Base-by-base conservation (phyloP, 2,329 filamentous ascomycete species). In the Talaromyces atroroseus region DNA sequence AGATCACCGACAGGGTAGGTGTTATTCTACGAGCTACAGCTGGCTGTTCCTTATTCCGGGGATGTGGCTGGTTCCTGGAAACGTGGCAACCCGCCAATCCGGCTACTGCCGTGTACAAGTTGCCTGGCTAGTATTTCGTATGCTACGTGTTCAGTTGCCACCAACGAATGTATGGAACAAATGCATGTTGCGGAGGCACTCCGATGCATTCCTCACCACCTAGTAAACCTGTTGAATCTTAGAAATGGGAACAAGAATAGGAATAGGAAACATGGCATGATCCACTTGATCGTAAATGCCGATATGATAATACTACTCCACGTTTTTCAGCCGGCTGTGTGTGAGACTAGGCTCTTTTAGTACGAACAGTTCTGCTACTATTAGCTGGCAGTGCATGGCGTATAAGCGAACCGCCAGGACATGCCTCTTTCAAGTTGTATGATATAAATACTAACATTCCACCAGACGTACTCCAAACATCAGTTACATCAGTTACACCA, bases 1-100 rank as follows among this genome's bases (percentile, higher is more conserved):
- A 38, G 51, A 47, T 53, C 51, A 42, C 45, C 45, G 7, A 49
- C 44, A 29, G 32, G 52, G 36, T 44, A 32, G 29, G 38, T 34
- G 47, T 40, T 34, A 23, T 49, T 49, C 26, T 49, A 49, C 12
- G 14, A 29, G 26, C 26, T 26, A 26, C 24, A 26, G 24, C 24
- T 26, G 24, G 50, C 44, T 54, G 38, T 10, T 14, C 46, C 52
- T 54, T 49, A 46, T 54, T 54, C 45, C 52, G 44, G 24, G 52
- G 23, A 14, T 49, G 52, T 54, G 52, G 52, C 52, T 54, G 45
- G 52, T 54, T 32, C 52, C 52, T 54, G 52, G 34, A 40, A 29
- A 54, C 52, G 52, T 54, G 52, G 52, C 52, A 54, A 46, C 44
- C 46, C 46, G 52, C 45, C 32, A 54, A 54, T 29, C 34, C 21